These are phyloP conservation scores for Phytophthora boehmeriae DNA, from an alignment of 352 stramenopile species.

Conservation along the genomic window DNA sequence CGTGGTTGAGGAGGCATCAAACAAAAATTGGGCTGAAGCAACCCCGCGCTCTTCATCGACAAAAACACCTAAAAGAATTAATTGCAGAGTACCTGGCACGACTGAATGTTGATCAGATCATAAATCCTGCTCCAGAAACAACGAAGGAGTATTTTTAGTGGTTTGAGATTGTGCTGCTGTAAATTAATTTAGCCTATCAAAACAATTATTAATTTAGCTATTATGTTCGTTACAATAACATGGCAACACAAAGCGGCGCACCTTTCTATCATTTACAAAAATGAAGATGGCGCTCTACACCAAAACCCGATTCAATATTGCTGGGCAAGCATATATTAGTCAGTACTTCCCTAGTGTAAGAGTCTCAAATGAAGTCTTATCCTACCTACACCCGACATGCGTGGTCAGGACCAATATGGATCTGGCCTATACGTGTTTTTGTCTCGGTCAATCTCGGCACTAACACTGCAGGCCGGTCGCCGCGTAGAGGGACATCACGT, in stretches of 20 bases:
- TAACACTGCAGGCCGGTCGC: not conserved
- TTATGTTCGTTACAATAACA: not conserved
- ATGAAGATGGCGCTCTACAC: not conserved
- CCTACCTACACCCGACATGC: not conserved
- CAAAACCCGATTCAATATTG: not conserved
- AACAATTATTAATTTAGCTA: not conserved
- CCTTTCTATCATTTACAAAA: not conserved
- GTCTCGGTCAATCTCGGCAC: not conserved
- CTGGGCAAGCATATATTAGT: not conserved
- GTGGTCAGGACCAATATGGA: not conserved
- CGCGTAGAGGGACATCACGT: not conserved
- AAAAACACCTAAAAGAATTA: not conserved
- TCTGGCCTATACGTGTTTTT: not conserved
- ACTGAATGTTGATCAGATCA: not conserved
- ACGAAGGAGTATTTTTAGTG: not conserved
- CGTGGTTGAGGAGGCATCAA: conserved; percentile 6
- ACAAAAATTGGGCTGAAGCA: conserved; percentile 13
- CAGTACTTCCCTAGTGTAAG: not conserved
- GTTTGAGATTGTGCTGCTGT: not conserved
- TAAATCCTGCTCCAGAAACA: not conserved
- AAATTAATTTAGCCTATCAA: not conserved
- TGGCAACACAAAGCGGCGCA: not conserved
- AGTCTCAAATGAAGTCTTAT: not conserved
- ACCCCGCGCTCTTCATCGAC: not conserved
- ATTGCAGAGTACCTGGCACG: not conserved